A percentile compares a stretch with the other conserved stretches of the same genome.
phyloP scores from a whole-genome alignment of 163 green algal genomes.

The Scenedesmus sp. region DNA sequence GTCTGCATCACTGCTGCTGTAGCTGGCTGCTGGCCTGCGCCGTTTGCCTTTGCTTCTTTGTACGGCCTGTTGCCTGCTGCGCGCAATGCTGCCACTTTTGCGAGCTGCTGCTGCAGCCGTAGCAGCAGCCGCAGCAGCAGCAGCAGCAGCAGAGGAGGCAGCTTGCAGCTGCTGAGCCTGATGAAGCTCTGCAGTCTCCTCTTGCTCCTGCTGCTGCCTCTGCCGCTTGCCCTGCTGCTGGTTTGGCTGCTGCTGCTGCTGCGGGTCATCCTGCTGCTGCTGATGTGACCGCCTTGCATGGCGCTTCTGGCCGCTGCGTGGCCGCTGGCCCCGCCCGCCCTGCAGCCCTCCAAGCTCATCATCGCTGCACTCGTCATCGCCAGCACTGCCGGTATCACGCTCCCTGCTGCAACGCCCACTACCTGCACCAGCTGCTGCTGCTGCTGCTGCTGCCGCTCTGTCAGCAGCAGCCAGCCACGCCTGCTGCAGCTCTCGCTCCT shows the following conservation, averaged over 20 bases:
- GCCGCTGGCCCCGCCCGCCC: neutral
- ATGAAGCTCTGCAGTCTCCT: neutral
- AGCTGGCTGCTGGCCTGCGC: neutral
- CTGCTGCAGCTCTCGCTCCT: neutral
- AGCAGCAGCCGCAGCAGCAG: neutral
- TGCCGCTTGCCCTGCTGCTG: neutral
- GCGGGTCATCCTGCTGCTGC: conserved; percentile 6
- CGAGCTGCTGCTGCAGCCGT: neutral
- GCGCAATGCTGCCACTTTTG: neutral
- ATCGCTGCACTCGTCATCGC: neutral
- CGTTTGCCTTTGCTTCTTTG: neutral
- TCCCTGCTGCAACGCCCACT: neutral
- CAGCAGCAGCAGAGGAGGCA: neutral
- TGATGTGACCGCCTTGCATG: neutral
- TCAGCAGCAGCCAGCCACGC: neutral
- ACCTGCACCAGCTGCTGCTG: neutral
- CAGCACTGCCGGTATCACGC: neutral
- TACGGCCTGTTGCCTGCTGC: neutral
- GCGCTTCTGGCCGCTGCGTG: neutral
- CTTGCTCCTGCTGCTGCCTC: neutral
- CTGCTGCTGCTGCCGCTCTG: neutral
- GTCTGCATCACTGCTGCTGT: neutral
- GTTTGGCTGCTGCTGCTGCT: neutral
- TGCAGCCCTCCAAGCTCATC: neutral
- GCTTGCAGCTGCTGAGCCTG: conserved; percentile 25